phyloP scores from a whole-genome alignment of 345 rosid genomes.

The Pelargonium nanum region DNA sequence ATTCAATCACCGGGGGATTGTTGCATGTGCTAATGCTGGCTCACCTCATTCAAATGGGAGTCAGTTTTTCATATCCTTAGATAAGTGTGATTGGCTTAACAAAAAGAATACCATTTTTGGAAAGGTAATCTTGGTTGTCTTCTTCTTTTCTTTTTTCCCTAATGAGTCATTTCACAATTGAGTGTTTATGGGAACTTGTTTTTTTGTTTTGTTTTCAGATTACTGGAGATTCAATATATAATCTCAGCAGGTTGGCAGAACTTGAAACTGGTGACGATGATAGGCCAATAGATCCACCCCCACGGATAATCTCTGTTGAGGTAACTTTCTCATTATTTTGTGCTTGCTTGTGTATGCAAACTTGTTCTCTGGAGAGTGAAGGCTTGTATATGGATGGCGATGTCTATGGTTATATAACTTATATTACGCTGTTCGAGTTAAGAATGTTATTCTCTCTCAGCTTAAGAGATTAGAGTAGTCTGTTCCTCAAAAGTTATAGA shows the following conservation, averaged over 20 bases:
- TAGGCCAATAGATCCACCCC: constrained; percentile 70
- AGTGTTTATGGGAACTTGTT: constrained; percentile 10
- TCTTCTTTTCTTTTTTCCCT: background rate
- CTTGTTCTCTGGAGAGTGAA: background rate
- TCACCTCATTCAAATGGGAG: constrained; percentile 79
- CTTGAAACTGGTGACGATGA: constrained; percentile 69
- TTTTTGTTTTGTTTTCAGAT: constrained; percentile 37
- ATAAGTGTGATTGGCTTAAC: constrained; percentile 90
- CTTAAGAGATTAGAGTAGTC: background rate
- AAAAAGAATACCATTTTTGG: constrained; percentile 73
- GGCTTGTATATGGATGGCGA: background rate
- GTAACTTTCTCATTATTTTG: constrained; percentile 19
- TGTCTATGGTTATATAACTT: background rate
- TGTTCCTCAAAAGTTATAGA: background rate
- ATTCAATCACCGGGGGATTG: constrained; percentile 82
- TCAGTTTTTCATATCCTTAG: constrained; percentile 87
- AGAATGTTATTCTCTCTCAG: background rate
- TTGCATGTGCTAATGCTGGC: constrained; percentile 90
- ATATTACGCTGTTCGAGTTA: background rate
- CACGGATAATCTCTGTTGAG: constrained; percentile 67
- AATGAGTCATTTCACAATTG: background rate
- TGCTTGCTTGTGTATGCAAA: background rate
- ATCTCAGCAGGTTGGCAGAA: constrained; percentile 67
- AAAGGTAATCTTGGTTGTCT: constrained; percentile 39
- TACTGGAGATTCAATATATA: constrained; percentile 79